Evolutionary conservation across 116 monocot species (phyloP), one percentile per base, ranked within the genome.

Genomic region (Papilionanthe hybrid): DNA sequence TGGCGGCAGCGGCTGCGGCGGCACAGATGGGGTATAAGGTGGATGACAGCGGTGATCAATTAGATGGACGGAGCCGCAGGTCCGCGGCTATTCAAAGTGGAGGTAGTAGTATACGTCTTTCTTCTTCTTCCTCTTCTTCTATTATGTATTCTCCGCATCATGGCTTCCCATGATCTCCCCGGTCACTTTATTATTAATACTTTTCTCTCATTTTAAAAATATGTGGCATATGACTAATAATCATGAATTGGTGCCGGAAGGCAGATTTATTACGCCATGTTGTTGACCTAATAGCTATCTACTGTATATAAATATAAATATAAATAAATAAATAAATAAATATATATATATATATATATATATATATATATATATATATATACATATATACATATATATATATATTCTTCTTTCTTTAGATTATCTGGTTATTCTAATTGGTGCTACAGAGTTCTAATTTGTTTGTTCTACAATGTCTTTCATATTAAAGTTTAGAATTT

Each of bases 1-100:
- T 92, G 89, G 88, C 91, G 37, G 85, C 85, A 4, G 72, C 72
- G 4, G 72, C 17, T 23, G 72, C 17, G 19, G 85, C 85, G 15
- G 80, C 88, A 11, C 84, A 91, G 53, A 76, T 86, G 25, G 91
- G 88, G 17, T 88, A 86, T 27, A 75, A 49, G 23, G 25, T 48
- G 49, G 44, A 73, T 42, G 43, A 69, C 32, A 32, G 25, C 0
- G 63, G 25, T 7, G 63, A 15, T 13, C 53, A 63, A 25, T 23
- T 30, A 29, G 86, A 83, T 65, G 78, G 72, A 32, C 57, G 83
- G 37, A 81, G 82, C 25, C 75, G 49, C 22, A 81, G 88, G 48
- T 18, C 69, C 9, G 10, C 69, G 2, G 13, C 15, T 1, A 58
- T 75, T 50, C 84, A 82, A 29, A 84, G 86, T 3, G 84, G 84